Percentiles rank a stretch among this genome's conserved stretches.
phyloP scores from a whole-genome alignment of 1,284 basidiomycete species.

The Erythrobasidium hasegawianum region DNA sequence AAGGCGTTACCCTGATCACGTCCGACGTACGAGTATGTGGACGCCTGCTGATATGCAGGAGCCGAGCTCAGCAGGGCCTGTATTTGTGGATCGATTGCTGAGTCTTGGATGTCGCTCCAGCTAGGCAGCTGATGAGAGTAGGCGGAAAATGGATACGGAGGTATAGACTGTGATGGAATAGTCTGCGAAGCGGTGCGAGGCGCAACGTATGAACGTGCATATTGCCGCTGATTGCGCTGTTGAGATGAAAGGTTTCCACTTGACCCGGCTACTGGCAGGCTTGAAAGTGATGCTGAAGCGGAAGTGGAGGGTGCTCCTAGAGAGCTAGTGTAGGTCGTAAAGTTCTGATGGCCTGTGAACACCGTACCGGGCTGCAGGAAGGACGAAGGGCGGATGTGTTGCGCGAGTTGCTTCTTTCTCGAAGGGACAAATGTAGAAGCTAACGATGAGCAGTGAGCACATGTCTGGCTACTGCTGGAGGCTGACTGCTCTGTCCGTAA shows the following conservation, averaged over 20 bases:
- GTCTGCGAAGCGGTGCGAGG: background rate
- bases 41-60: conserved; percentile 8
- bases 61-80: conserved; percentile 16
- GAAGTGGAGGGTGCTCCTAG: background rate
- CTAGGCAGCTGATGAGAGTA: conserved; percentile 2
- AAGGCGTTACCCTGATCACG: conserved; percentile 3
- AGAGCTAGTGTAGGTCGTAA: conserved; percentile 16
- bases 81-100: conserved; percentile 29
- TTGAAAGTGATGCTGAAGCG: background rate
- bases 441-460: background rate
- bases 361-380: conserved; percentile 24
- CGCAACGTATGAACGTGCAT: background rate
- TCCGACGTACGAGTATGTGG: background rate
- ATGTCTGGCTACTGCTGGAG: background rate
- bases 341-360: conserved; percentile 26
- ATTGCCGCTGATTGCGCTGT: background rate
- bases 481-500: background rate
- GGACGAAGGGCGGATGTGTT: conserved; percentile 29
- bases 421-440: background rate
- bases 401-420: conserved; percentile 5
- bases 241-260: background rate
- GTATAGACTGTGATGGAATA: conserved; percentile 1
- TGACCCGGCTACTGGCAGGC: background rate
- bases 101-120: conserved; percentile 27
- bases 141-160: conserved; percentile 4